A percentile compares a stretch with the other conserved stretches of the same genome.
Conservation (phyloP, 1,139 yeast species). For the Wickerhamomyces sp. region DNA sequence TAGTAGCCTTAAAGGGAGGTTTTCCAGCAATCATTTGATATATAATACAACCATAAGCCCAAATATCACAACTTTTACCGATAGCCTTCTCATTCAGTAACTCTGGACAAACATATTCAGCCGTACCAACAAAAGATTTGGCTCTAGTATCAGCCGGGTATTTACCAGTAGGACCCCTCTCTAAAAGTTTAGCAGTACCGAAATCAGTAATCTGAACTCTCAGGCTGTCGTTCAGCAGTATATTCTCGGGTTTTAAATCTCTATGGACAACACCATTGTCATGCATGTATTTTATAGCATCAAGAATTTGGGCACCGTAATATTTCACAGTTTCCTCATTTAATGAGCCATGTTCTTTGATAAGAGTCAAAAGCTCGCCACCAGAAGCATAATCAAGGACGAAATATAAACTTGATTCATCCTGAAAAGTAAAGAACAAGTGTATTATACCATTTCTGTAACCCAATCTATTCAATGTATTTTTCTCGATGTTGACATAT, state of each 20-base stretch:
- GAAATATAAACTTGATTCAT: constrained; percentile 64
- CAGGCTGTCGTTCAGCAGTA: constrained; percentile 73
- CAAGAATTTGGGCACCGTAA: constrained; percentile 73
- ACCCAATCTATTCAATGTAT: constrained; percentile 67
- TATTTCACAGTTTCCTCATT: constrained; percentile 51
- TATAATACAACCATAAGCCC: constrained; percentile 96
- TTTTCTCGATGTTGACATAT: constrained; percentile 75
- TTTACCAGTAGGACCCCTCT: constrained; percentile 39
- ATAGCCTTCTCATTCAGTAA: constrained; percentile 75
- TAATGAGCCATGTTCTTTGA: constrained; percentile 53
- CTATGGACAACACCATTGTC: constrained; percentile 83
- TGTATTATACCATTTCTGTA: constrained; percentile 67
- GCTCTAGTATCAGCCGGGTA: constrained; percentile 64
- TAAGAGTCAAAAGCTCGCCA: constrained; percentile 66
- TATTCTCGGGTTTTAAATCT: constrained; percentile 93
- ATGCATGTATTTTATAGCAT: constrained; percentile 84
- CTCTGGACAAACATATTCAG: constrained; percentile 78
- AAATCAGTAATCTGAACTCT: constrained; percentile 92
- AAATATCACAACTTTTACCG: constrained; percentile 85
- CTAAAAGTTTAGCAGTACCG: constrained; percentile 90
- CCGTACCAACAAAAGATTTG: constrained; percentile 76
- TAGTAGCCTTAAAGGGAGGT: constrained; percentile 96
- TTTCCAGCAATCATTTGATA: constrained; percentile 91
- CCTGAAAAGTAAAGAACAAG: constrained; percentile 75
- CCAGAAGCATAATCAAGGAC: constrained; percentile 77